These are phyloP conservation scores for Apiotrichum akiyoshidainum DNA, from an alignment of 1,284 basidiomycete genomes.

Conservation along the genomic window DNA sequence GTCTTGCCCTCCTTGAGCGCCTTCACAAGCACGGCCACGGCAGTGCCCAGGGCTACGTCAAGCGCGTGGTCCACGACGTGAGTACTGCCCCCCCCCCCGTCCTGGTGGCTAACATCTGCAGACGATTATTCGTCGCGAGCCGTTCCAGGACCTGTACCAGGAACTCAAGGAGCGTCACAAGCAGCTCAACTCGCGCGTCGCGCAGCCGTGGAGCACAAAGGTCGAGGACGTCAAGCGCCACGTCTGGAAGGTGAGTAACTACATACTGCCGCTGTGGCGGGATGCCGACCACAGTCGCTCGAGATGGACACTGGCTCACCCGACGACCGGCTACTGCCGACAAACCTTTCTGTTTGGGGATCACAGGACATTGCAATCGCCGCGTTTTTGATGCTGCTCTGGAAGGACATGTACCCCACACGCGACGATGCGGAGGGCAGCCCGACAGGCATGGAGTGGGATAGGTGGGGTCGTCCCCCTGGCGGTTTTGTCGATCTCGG, in stretches of 20 bases:
- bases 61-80: conserved; percentile 78
- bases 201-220: conserved; percentile 66
- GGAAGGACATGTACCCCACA: conserved; percentile 66
- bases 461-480: conserved; percentile 67
- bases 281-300: conserved; percentile 5
- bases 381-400: conserved; percentile 85
- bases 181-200: conserved; percentile 77
- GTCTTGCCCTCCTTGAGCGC: conserved; percentile 72
- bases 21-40: conserved; percentile 85
- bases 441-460: conserved; percentile 55
- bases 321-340: conserved; percentile 24
- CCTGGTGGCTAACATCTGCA: background rate
- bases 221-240: conserved; percentile 50
- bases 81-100: conserved; percentile 14
- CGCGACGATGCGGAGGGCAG: conserved; percentile 7
- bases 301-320: conserved; percentile 27
- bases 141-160: conserved; percentile 87
- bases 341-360: conserved; percentile 41
- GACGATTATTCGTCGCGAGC: conserved; percentile 67
- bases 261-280: background rate
- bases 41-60: conserved; percentile 71
- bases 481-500: conserved; percentile 88
- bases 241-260: conserved; percentile 47
- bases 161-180: conserved; percentile 78
- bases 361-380: conserved; percentile 81